Evolutionary conservation across 2,329 filamentous ascomycete genomes (phyloP).

Genomic region (Cercospora berteroae): DNA sequence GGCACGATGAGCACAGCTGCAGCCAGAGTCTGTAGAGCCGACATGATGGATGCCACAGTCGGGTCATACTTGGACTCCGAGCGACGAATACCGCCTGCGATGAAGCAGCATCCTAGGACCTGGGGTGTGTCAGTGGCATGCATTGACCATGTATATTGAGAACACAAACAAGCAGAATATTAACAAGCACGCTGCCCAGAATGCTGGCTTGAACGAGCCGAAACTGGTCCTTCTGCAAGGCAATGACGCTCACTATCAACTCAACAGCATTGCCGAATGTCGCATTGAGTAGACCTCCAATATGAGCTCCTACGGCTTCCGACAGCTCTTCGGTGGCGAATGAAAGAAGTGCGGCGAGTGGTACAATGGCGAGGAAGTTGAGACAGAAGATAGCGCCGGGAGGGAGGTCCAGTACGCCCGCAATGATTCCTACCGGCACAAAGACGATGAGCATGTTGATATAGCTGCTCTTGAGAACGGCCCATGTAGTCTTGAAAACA

Average conservation of each 20-base stretch:
- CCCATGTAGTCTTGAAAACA: conserved; percentile 11
- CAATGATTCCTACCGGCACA: conserved; percentile 69
- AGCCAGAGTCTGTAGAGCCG: conserved; percentile 56
- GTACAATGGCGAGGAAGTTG: conserved; percentile 78
- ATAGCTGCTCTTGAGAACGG: conserved; percentile 48
- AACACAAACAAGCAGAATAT: conserved; percentile 70
- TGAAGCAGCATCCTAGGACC: conserved; percentile 52
- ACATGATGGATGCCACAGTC: conserved; percentile 75
- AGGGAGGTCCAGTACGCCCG: conserved; percentile 61
- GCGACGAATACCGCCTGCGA: conserved; percentile 47
- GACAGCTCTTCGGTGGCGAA: conserved; percentile 78
- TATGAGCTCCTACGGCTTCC: conserved; percentile 66
- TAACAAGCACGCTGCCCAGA: conserved; percentile 92
- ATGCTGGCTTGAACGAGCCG: conserved; percentile 96
- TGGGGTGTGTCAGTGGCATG: neutral
- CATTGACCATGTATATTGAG: neutral
- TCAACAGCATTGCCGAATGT: conserved; percentile 80
- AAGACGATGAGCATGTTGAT: conserved; percentile 71
- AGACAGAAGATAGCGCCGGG: conserved; percentile 68
- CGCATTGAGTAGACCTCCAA: conserved; percentile 75
- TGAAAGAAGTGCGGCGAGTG: conserved; percentile 68
- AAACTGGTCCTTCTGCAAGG: conserved; percentile 78
- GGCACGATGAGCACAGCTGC: conserved; percentile 54
- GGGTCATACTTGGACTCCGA: conserved; percentile 60
- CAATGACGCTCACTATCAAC: conserved; percentile 85